Conservation (phyloP, 805 yeast species). For the Yamadazyma tumulicola region DNA sequence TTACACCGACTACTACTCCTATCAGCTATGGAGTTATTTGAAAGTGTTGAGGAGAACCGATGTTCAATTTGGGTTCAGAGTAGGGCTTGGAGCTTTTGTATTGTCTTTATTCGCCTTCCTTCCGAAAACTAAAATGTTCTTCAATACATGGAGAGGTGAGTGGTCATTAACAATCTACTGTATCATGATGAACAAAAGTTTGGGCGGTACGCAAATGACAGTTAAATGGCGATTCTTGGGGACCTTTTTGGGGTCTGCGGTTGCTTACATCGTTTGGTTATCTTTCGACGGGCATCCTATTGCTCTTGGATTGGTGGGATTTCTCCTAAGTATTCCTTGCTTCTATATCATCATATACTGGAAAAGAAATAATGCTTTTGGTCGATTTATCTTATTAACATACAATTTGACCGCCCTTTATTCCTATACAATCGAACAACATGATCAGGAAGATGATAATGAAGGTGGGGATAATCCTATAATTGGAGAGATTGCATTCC, state of each 20-base stretch:
- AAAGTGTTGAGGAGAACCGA: conserved; percentile 59
- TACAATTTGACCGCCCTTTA: conserved; percentile 77
- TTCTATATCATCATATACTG: conserved; percentile 62
- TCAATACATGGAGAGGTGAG: conserved; percentile 70
- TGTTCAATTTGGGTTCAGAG: conserved; percentile 74
- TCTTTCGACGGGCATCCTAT: conserved; percentile 52
- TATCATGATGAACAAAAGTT: conserved; percentile 78
- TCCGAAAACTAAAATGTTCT: conserved; percentile 49
- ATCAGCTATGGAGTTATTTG: conserved; percentile 46
- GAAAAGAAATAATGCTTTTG: conserved; percentile 61
- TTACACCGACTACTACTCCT: conserved; percentile 12
- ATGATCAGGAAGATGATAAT: conserved; percentile 54
- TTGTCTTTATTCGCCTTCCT: conserved; percentile 66
- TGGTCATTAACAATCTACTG: conserved; percentile 83
- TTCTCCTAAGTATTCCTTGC: conserved; percentile 45
- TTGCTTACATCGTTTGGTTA: conserved; percentile 61
- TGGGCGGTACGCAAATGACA: conserved; percentile 82
- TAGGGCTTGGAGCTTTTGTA: conserved; percentile 70
- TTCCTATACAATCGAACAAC: conserved; percentile 62
- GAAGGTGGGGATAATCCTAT: conserved; percentile 73
- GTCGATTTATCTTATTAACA: conserved; percentile 67
- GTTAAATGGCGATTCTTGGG: conserved; percentile 72
- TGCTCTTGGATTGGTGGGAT: conserved; percentile 49
- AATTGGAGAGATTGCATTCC: conserved; percentile 71
- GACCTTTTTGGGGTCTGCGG: conserved; percentile 65